A percentile compares a stretch with the other conserved stretches of the same genome.
phyloP scores from a whole-genome alignment of 768 basidiomycete species.

The Cytidiella melzeri region DNA sequence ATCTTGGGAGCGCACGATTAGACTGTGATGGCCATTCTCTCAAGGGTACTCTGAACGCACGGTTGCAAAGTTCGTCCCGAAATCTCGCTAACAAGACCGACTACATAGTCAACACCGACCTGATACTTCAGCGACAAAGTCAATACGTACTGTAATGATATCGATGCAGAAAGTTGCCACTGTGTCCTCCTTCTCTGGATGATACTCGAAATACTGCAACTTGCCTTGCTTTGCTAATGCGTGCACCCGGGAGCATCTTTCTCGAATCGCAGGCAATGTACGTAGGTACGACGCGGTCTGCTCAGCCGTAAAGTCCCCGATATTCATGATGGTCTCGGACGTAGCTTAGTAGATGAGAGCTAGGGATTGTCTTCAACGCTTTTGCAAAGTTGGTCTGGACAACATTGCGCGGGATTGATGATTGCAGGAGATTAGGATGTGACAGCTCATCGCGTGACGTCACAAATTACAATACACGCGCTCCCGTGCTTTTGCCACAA shows the following conservation, averaged over 20 bases:
- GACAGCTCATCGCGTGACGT: too few relatives aligned
- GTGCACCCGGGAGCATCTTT: slow-evolving; percentile 75
- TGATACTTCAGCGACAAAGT: neutral
- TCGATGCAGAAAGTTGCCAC: slow-evolving; percentile 70
- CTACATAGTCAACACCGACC: neutral
- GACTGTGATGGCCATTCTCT: neutral
- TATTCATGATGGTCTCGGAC: slow-evolving; percentile 14
- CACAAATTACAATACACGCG: too few relatives aligned
- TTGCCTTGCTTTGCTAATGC: slow-evolving; percentile 68
- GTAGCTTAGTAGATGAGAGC: neutral
- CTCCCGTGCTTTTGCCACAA: too few relatives aligned
- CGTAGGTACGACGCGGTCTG: slow-evolving; percentile 65
- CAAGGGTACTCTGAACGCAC: slow-evolving; percentile 33
- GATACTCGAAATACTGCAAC: slow-evolving; percentile 82
- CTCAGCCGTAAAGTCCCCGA: slow-evolving; percentile 11
- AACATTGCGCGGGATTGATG: neutral
- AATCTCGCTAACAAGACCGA: slow-evolving; percentile 57
- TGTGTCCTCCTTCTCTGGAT: slow-evolving; percentile 64
- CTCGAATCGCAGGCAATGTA: slow-evolving; percentile 84
- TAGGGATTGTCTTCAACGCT: neutral
- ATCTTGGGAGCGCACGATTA: too few relatives aligned
- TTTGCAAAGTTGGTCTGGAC: neutral
- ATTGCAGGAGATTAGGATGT: too few relatives aligned
- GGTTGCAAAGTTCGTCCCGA: slow-evolving; percentile 56
- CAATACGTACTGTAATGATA: slow-evolving; percentile 64